Percentiles rank a stretch among this genome's conserved stretches.
Evolutionary conservation across 139 green algal species (phyloP).

Genomic region (Prasinococcaceae sp.): DNA sequence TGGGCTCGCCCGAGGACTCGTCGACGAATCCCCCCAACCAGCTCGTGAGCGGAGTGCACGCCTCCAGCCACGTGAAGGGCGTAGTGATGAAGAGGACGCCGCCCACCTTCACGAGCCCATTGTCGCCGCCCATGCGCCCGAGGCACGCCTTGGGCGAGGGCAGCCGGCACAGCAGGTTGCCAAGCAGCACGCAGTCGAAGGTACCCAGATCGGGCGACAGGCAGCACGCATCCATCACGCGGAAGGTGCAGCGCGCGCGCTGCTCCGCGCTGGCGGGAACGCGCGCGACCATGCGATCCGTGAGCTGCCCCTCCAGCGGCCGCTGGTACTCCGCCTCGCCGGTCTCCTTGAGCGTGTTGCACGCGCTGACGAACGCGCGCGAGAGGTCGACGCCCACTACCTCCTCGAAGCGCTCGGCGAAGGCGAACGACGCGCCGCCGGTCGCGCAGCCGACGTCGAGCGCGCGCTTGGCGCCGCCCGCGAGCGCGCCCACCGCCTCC

Average conservation of each 20-base stretch:
- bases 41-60: neutral
- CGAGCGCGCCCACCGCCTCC: neutral
- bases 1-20: neutral
- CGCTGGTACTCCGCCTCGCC: neutral
- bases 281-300: neutral
- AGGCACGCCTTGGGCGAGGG: neutral
- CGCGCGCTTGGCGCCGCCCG: conserved; percentile 17
- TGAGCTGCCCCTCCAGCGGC: neutral
- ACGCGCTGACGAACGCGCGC: conserved; percentile 13
- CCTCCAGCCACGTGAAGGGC: neutral
- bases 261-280: neutral
- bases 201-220: neutral
- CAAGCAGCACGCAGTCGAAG: conserved; percentile 1
- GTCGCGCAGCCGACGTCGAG: conserved; percentile 64
- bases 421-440: conserved; percentile 45
- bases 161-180: conserved; percentile 2
- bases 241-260: neutral
- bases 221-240: neutral
- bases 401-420: conserved; percentile 35
- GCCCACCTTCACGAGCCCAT: neutral
- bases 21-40: conserved; percentile 1
- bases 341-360: neutral
- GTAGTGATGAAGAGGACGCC: neutral
- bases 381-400: conserved; percentile 56
- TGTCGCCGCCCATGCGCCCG: neutral